Evolutionary conservation across 495 filamentous ascomycete species (phyloP), one percentile per base, ranked within the genome.

Genomic region (Glonium stellatum): DNA sequence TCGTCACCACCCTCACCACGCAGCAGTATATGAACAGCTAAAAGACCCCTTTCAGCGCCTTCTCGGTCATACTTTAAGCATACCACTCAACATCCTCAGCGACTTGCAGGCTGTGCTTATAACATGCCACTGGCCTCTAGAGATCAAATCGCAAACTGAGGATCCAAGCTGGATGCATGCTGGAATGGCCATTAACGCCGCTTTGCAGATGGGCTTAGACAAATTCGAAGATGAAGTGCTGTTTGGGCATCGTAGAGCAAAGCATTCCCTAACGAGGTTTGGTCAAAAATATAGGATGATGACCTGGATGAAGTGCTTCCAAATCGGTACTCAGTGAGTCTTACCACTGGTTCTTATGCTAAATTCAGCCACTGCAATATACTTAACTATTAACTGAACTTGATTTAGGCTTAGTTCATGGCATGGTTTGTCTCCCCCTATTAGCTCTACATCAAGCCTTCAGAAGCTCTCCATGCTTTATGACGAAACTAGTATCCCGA

Each of bases 151-250:
- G 13, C 25, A 53, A 18, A 21, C n/a, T n/a, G 34, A 55, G 39
- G 61, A 63, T 36, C 61, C 61, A 5, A 56, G 57, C 57, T 63
- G 61, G 56, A 27, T 19, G 39, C 56, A 48, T 19, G 0, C 19
- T 12, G 61, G 61, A 5, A 18, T 60, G 25, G 61, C 49, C 15
- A 50, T 63, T 47, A 63, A 63, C 34, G 47, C 61, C 4, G 61
- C 61, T 11, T 21, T 58, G 22, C 61, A 63, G 15, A 59, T 63
- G 57, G 61, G 61, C 18, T 27, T 63, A 18, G 56, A 63, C 48
- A 63, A 60, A 39, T 22, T 23, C 19, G 18, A 55, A 9, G 57
- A 60, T 19, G 55, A 59, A 39, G 48, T 59, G 5, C 31, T 63
- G 25, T 58, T 63, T 52, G 57, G 61, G 5, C 9, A 31, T 25